Evolutionary conservation across 176 grass and related monocot genomes (phyloP), one percentile per base, ranked within the genome.

Genomic region (Raddia distichophylla): DNA sequence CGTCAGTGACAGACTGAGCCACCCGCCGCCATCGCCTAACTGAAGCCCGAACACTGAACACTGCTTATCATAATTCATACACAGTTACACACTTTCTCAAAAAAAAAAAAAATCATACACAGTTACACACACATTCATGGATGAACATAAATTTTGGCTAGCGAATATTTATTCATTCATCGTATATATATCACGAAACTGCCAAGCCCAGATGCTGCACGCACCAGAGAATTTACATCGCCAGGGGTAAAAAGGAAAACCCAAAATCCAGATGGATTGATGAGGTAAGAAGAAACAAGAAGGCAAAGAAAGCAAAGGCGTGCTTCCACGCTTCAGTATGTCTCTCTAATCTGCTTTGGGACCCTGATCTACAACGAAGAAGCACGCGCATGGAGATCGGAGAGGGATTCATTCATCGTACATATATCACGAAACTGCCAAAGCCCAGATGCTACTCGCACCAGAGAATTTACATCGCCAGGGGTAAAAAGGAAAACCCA

Each of bases 161-260:
- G 69, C 27, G 51, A 75, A 34, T 44, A 60, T 12, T 83, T 83
- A 78, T 83, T 88, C 48, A 56, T 82, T 44, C 59, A 19, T 65
- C 13, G 19, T 70, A 75, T 42, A 33, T 70, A 75, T 42, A 7
- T 6, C 37, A 3, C 4, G 3, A 40, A 69, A 17, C 66, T 50
- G 33, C 42, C 33, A 67, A 66, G 65, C 57, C 60, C 50, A 64
- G 18, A 66, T 16, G 85, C 10, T 22, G 20, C 58, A 14, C 1
- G 69, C 60, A 13, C 44, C 9, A 47, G 5, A 50, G 5, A 66
- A 75, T 84, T 19, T 84, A 80, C 76, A 84, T 14, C 62, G 59
- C 10, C 20, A 32, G 11, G 1, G 6, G 10, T 6, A 64, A 9
- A 9, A 8, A 20, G 3, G 11, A 40, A 34, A 7, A 12, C 19